A percentile compares a stretch with the other conserved stretches of the same genome.
phyloP scores from a whole-genome alignment of 1,284 basidiomycete species.

The Apiotrichum sp. region DNA sequence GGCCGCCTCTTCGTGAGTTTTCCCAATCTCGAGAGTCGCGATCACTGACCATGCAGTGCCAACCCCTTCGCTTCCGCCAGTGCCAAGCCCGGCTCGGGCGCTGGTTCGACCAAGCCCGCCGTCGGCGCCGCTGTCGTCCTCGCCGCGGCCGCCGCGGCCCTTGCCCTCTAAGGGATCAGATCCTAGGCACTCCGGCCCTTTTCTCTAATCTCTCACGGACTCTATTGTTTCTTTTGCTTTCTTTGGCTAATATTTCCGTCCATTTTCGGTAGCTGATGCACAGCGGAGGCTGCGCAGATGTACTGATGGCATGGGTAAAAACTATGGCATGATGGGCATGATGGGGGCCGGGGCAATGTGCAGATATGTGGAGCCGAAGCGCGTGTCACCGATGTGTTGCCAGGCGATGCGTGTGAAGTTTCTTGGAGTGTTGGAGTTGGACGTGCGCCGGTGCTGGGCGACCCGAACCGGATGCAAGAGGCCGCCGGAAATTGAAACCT shows the following conservation, averaged over 20 bases:
- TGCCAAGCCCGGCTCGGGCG: neutral
- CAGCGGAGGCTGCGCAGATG: too few relatives aligned
- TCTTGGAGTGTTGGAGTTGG: too few relatives aligned
- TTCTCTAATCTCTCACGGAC: neutral
- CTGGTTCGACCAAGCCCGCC: slow-evolving; percentile 1
- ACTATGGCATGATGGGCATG: too few relatives aligned
- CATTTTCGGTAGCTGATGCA: neutral
- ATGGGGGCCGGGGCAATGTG: too few relatives aligned
- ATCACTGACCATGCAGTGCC: neutral
- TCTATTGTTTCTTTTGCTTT: neutral
- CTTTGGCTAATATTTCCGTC: neutral
- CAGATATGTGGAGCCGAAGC: too few relatives aligned
- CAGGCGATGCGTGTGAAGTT: too few relatives aligned
- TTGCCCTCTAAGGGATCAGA: slow-evolving; percentile 7
- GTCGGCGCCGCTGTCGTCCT: slow-evolving; percentile 14
- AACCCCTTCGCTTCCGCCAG: slow-evolving; percentile 14
- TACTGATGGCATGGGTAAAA: too few relatives aligned
- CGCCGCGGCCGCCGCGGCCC: slow-evolving; percentile 11
- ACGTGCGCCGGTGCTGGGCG: too few relatives aligned
- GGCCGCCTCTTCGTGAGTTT: neutral
- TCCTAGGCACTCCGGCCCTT: neutral
- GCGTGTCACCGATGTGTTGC: too few relatives aligned
- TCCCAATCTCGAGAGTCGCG: slow-evolving; percentile 15
- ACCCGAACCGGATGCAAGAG: too few relatives aligned
- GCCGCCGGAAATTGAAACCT: too few relatives aligned